Base-by-base conservation (phyloP, 768 basidiomycete species). In the Tulasnella sp. region DNA sequence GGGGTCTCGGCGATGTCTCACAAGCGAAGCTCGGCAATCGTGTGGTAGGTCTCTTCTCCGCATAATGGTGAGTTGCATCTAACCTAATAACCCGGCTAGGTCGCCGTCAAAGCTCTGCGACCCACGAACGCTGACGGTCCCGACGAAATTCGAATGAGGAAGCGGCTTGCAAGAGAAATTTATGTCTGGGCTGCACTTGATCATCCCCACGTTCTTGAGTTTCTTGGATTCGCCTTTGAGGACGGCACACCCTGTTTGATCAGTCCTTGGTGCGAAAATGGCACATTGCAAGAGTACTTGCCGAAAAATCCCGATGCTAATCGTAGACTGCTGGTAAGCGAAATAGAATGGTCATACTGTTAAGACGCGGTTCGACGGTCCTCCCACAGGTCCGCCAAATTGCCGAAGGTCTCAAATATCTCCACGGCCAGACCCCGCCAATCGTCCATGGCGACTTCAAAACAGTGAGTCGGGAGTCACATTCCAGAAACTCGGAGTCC, bases 181-280 rank as follows among this genome's bases (percentile, higher is more conserved):
- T 24, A 38, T 18, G 36, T 42, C 38, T 73, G 72, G 72, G 40
- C 36, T 19, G 24, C 34, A 27, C 72, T 73, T 73, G 27, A 36
- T 36, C 72, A 73, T 42, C 72, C 72, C 1, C 4, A 42, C 10
- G 19, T 73, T 19, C 38, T 73, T 19, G 9, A n/a, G 36, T 19
- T 73, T 73, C 40, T 73, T n/a, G 72, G 72, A n/a, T 73, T 38
- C 19, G 72, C 72, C 2, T 42, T 73, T 36, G 72, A 73, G 9
- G 18, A 73, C 19, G 56, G 56, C 1, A n/a, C 3, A 36, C 72
- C 72, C 3, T 90, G 88, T 80, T 89, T 91, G 85, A 87, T 91
- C 52, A 90, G 88, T 81, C 90, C 89, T 34, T 91, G 90, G 90
- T 88, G 88, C 83, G 83, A 84, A 38, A 87, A 90, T 74, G 90